Evolutionary conservation across 2,329 filamentous ascomycete genomes (phyloP).

Genomic region (Periconia digitata): DNA sequence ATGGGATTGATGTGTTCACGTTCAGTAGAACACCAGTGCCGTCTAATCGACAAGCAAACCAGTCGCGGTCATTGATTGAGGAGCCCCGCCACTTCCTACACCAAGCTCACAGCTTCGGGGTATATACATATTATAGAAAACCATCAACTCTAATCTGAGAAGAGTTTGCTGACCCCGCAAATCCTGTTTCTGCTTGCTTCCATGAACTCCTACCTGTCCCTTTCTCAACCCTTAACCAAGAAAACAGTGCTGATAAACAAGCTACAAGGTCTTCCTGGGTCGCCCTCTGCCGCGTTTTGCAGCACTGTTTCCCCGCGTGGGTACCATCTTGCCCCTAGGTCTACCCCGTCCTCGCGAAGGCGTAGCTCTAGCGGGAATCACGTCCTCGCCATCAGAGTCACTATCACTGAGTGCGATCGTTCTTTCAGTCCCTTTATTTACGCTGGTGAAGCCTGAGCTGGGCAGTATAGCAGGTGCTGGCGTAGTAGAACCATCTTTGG

Average conservation of each 20-base stretch:
- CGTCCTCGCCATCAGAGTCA: slow-evolving; percentile 34
- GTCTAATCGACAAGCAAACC: too few relatives aligned
- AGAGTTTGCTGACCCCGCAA: too few relatives aligned
- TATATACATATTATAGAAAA: too few relatives aligned
- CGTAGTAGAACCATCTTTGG: slow-evolving; percentile 9
- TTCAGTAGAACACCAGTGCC: too few relatives aligned
- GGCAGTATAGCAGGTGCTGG: slow-evolving; percentile 17
- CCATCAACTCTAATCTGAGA: too few relatives aligned
- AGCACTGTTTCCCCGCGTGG: slow-evolving; percentile 22
- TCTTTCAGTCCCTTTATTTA: slow-evolving; percentile 19
- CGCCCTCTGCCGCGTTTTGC: slow-evolving; percentile 26
- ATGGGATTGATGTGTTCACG: too few relatives aligned
- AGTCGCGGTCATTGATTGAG: too few relatives aligned
- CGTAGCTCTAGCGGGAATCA: slow-evolving; percentile 30
- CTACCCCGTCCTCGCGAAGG: slow-evolving; percentile 21
- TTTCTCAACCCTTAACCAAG: not conserved
- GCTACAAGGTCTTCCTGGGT: slow-evolving; percentile 24
- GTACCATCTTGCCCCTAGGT: slow-evolving; percentile 22
- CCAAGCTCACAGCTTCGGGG: too few relatives aligned
- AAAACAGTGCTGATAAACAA: not conserved
- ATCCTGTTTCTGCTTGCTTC: too few relatives aligned
- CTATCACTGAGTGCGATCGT: slow-evolving; percentile 20
- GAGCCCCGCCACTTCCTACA: too few relatives aligned
- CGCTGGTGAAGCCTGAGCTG: slow-evolving; percentile 18
- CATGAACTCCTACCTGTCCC: too few relatives aligned